Conservation (phyloP, 2,329 filamentous ascomycete genomes). For the Aspergillus piperis region DNA sequence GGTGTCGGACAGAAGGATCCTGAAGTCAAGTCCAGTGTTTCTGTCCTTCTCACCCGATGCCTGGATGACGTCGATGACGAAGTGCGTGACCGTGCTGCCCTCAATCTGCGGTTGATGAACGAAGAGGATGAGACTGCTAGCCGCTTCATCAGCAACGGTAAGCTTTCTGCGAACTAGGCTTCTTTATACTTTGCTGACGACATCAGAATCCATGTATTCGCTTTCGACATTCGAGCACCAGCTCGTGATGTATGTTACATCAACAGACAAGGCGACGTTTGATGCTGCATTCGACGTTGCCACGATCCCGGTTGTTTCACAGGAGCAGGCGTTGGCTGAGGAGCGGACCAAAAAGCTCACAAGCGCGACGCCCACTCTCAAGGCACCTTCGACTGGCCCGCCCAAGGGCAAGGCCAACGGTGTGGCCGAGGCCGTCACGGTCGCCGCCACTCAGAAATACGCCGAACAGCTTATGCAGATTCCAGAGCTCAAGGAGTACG, state of each 20-base stretch:
- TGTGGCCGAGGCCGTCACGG: conserved; percentile 74
- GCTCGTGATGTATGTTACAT: conserved; percentile 95
- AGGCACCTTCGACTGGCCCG: conserved; percentile 80
- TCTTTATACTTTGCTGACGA: conserved; percentile 22
- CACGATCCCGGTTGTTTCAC: conserved; percentile 86
- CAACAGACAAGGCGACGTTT: conserved; percentile 84
- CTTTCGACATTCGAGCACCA: conserved; percentile 95
- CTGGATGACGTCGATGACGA: conserved; percentile 97
- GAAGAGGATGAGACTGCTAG: conserved; percentile 85
- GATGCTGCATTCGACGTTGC: conserved; percentile 84
- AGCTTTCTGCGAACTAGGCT: conserved; percentile 22
- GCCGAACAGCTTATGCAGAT: conserved; percentile 83
- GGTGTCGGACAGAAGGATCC: conserved; percentile 94
- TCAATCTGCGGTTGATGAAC: conserved; percentile 89
- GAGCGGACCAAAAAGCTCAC: conserved; percentile 97
- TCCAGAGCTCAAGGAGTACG: conserved; percentile 88
- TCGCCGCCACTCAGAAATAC: conserved; percentile 83
- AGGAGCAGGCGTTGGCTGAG: conserved; percentile 93
- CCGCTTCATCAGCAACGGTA: conserved; percentile 91
- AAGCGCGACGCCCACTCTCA: conserved; percentile 86
- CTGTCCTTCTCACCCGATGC: conserved; percentile 87
- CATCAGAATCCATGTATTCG: conserved; percentile 86
- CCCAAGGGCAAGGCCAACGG: conserved; percentile 68
- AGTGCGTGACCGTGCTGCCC: conserved; percentile 88
- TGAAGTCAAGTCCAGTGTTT: conserved; percentile 94